Evolutionary conservation across 164 flowering plant genomes (phyloP).

Genomic region (Vitis amurensis): DNA sequence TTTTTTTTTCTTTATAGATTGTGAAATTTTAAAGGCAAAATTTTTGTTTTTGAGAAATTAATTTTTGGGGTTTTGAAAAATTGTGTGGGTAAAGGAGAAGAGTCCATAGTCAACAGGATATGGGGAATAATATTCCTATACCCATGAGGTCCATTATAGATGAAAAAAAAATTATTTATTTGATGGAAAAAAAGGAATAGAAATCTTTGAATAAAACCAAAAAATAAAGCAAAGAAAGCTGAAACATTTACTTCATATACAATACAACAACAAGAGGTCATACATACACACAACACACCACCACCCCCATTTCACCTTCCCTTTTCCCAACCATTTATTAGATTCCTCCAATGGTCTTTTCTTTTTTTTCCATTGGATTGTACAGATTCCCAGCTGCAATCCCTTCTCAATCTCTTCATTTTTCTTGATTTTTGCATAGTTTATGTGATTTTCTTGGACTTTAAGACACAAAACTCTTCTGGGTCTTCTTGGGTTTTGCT

Average conservation of each 20-base stretch:
- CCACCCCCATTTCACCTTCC: constrained; percentile 43
- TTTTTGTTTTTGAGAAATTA: neutral
- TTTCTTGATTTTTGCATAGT: constrained; percentile 20
- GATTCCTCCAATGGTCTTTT: constrained; percentile 62
- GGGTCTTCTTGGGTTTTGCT: constrained; percentile 34
- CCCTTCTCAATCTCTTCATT: constrained; percentile 33
- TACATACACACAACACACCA: constrained; percentile 30
- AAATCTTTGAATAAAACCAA: constrained; percentile 31
- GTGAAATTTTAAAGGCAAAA: neutral
- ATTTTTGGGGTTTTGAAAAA: constrained; percentile 1
- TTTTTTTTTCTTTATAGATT: neutral
- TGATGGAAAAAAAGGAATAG: constrained; percentile 3
- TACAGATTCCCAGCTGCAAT: constrained; percentile 43
- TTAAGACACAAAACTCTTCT: constrained; percentile 26
- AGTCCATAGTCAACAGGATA: constrained; percentile 49
- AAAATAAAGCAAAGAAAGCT: constrained; percentile 37
- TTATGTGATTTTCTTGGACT: constrained; percentile 25
- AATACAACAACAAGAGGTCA: constrained; percentile 48
- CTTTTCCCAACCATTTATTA: constrained; percentile 48
- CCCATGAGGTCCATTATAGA: constrained; percentile 9
- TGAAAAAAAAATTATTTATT: neutral
- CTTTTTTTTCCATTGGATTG: constrained; percentile 48
- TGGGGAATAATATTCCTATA: constrained; percentile 30
- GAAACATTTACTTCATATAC: constrained; percentile 58
- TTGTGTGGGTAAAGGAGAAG: constrained; percentile 13